These are phyloP conservation scores for Cunninghamia lanceolata DNA, from an alignment of 75 land plant species.

Conservation along the genomic window DNA sequence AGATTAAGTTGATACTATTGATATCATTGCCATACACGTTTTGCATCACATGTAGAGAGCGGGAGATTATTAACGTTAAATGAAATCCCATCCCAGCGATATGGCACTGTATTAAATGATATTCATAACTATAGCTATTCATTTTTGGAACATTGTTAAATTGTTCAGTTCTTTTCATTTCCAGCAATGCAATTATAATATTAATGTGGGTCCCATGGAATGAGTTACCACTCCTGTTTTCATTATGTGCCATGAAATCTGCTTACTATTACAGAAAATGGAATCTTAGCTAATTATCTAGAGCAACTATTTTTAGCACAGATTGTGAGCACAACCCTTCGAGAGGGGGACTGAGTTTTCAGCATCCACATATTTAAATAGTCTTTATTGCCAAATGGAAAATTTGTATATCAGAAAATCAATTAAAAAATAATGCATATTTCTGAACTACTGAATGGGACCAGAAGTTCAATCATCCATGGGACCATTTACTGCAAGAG, in stretches of 20 bases:
- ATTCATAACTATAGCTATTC: no score
- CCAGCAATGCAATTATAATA: no score
- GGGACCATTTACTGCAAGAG: background rate
- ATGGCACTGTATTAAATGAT: background rate
- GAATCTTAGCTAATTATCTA: background rate
- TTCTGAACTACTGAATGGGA: background rate
- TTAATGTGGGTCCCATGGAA: background rate
- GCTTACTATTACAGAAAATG: background rate
- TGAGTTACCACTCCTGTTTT: background rate
- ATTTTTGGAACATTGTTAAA: no score
- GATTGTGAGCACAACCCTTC: background rate
- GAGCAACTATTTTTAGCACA: background rate
- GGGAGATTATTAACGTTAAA: no score
- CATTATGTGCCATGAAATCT: background rate
- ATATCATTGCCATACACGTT: background rate
- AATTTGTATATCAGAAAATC: no score
- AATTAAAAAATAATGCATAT: background rate
- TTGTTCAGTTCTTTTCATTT: no score
- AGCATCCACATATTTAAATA: background rate
- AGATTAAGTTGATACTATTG: background rate
- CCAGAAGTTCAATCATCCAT: background rate
- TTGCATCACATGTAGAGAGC: background rate
- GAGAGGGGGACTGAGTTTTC: background rate
- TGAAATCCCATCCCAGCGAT: background rate
- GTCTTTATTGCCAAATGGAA: background rate